These are phyloP conservation scores for Hydnum rufescens DNA, from an alignment of 768 basidiomycete species.

Conservation along the genomic window DNA sequence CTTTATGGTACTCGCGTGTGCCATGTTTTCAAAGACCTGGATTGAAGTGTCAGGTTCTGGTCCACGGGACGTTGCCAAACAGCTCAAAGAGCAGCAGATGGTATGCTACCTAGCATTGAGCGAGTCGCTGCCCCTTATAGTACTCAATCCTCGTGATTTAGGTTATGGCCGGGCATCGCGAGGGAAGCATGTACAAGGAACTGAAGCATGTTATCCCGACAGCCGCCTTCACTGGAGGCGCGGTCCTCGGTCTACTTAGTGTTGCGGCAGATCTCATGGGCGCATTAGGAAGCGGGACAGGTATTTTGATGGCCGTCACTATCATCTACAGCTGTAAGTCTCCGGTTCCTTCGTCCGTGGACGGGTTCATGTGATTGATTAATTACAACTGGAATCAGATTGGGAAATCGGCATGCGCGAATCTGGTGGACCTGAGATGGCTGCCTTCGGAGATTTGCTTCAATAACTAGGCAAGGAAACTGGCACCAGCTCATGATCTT, in stretches of 20 bases:
- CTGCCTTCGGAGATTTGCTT: slow-evolving; percentile 56
- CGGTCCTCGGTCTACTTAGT: slow-evolving; percentile 80
- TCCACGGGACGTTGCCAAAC: slow-evolving; percentile 89
- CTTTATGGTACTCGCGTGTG: slow-evolving; percentile 88
- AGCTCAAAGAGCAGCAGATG: slow-evolving; percentile 97
- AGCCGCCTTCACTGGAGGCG: slow-evolving; percentile 91
- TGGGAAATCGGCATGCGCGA: slow-evolving; percentile 93
- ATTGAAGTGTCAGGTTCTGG: slow-evolving; percentile 96
- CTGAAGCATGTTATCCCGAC: slow-evolving; percentile 95
- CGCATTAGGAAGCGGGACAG: slow-evolving; percentile 86
- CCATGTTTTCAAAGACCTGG: slow-evolving; percentile 98
- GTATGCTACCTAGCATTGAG: slow-evolving; percentile 21
- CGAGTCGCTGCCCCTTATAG: neutral
- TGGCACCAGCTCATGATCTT: too few relatives aligned
- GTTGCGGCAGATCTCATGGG: slow-evolving; percentile 90
- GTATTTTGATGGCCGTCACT: slow-evolving; percentile 94
- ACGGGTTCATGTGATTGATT: slow-evolving; percentile 6
- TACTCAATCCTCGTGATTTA: slow-evolving; percentile 20
- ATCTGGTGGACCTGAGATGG: slow-evolving; percentile 66
- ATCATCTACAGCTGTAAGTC: slow-evolving; percentile 83
- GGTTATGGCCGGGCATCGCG: slow-evolving; percentile 58
- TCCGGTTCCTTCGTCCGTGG: slow-evolving; percentile 1
- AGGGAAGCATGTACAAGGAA: slow-evolving; percentile 98
- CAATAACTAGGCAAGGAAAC: too few relatives aligned
- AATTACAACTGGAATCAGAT: slow-evolving; percentile 31